Conservation (phyloP, 352 stramenopile genomes). For the Thraustotheca clavata region DNA sequence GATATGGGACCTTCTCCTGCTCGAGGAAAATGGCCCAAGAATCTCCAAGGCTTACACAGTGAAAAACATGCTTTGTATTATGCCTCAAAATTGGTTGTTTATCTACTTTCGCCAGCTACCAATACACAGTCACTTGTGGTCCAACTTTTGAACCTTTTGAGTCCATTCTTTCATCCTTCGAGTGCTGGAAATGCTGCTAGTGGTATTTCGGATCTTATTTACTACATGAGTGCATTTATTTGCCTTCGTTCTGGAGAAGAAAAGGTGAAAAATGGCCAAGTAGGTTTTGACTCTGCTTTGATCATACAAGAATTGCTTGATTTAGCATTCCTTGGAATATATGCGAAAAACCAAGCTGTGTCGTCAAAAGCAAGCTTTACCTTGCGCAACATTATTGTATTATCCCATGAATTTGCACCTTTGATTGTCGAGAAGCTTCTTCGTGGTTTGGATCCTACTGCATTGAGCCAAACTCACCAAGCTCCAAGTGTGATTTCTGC, state of each 20-base stretch:
- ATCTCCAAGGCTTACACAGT: slow-evolving; percentile 38
- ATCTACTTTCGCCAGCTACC: slow-evolving; percentile 29
- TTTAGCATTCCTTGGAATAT: slow-evolving; percentile 56
- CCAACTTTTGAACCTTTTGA: slow-evolving; percentile 46
- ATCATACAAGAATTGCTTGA: slow-evolving; percentile 45
- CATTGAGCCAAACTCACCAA: slow-evolving; percentile 64
- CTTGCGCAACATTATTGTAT: slow-evolving; percentile 53
- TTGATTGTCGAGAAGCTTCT: slow-evolving; percentile 63
- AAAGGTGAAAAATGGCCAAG: slow-evolving; percentile 23
- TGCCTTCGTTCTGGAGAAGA: slow-evolving; percentile 43
- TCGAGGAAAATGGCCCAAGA: slow-evolving; percentile 45
- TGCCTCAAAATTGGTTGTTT: slow-evolving; percentile 44
- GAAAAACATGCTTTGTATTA: slow-evolving; percentile 50
- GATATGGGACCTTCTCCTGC: slow-evolving; percentile 58
- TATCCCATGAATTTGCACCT: slow-evolving; percentile 32
- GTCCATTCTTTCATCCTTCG: slow-evolving; percentile 65
- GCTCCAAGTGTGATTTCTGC: slow-evolving; percentile 60
- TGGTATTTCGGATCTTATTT: slow-evolving; percentile 40
- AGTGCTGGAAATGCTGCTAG: slow-evolving; percentile 54
- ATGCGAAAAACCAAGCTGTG: slow-evolving; percentile 57
- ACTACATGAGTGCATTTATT: slow-evolving; percentile 45
- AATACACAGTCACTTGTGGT: slow-evolving; percentile 40
- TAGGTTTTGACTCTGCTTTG: slow-evolving; percentile 21
- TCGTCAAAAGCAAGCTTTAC: slow-evolving; percentile 61
- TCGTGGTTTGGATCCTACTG: slow-evolving; percentile 51